Conservation (phyloP, 257 asterid species). For the Coffea eugenioides region DNA sequence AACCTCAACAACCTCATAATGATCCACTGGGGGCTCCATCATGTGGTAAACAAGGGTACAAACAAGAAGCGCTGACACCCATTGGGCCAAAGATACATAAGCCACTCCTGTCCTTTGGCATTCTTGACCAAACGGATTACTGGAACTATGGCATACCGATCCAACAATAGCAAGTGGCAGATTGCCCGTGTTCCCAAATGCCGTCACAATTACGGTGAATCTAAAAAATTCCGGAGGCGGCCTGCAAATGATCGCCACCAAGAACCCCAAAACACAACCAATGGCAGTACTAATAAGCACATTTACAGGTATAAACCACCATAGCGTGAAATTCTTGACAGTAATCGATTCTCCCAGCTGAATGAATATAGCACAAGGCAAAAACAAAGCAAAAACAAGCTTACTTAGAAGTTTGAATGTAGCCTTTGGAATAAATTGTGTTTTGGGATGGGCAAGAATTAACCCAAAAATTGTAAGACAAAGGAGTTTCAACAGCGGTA, state of each 20-base stretch:
- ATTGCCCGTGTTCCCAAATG: conserved; percentile 94
- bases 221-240: conserved; percentile 79
- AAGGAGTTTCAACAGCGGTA: conserved; percentile 77
- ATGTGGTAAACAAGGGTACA: conserved; percentile 94
- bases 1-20: conserved; percentile 52
- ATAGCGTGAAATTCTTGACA: conserved; percentile 47
- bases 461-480: conserved; percentile 68
- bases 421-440: conserved; percentile 71
- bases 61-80: conserved; percentile 90
- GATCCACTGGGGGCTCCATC: conserved; percentile 95
- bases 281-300: conserved; percentile 74
- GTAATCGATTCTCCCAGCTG: conserved; percentile 88
- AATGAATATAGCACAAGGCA: conserved; percentile 80
- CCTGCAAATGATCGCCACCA: conserved; percentile 66
- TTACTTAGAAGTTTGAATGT: conserved; percentile 92
- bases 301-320: conserved; percentile 98
- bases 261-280: conserved; percentile 72
- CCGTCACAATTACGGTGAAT: conserved; percentile 80
- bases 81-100: conserved; percentile 87
- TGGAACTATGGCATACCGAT: conserved; percentile 67
- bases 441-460: conserved; percentile 73
- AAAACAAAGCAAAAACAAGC: conserved; percentile 81
- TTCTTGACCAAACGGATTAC: conserved; percentile 64
- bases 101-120: conserved; percentile 69
- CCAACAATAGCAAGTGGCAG: conserved; percentile 87